A percentile compares a stretch with the other conserved stretches of the same genome.
phyloP scores from a whole-genome alignment of 2,329 filamentous ascomycete species.

The Talaromyces albobiverticillius region DNA sequence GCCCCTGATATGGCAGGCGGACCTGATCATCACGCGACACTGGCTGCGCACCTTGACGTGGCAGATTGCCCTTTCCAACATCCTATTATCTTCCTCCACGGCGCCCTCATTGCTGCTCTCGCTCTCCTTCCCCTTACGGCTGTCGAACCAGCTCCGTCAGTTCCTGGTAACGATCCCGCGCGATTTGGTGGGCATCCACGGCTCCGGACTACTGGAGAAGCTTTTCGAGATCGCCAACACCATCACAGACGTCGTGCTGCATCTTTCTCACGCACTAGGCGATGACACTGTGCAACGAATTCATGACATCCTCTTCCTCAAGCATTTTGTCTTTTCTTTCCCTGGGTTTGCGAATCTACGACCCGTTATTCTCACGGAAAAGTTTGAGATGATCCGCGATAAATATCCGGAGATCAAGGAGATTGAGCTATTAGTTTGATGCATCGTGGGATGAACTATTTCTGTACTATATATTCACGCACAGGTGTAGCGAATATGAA shows the following conservation, averaged over 20 bases:
- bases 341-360: constrained; percentile 48
- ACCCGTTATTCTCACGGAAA: constrained; percentile 43
- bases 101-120: constrained; percentile 30
- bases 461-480: too few relatives aligned
- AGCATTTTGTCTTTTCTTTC: constrained; percentile 51
- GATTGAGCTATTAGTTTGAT: constrained; percentile 14
- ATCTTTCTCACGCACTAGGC: constrained; percentile 47
- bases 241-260: constrained; percentile 57
- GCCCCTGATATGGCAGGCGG: constrained; percentile 46
- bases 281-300: constrained; percentile 49
- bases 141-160: constrained; percentile 44
- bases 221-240: constrained; percentile 61
- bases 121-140: constrained; percentile 44
- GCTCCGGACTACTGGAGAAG: constrained; percentile 57
- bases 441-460: too few relatives aligned
- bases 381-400: constrained; percentile 33
- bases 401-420: constrained; percentile 21
- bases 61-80: constrained; percentile 51
- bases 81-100: constrained; percentile 38
- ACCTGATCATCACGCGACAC: constrained; percentile 50
- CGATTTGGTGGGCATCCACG: constrained; percentile 54
- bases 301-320: constrained; percentile 54
- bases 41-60: constrained; percentile 50
- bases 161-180: constrained; percentile 42
- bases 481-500: too few relatives aligned